Evolutionary conservation across 805 yeast genomes (phyloP).

Genomic region (Yamadazyma philogaea): DNA sequence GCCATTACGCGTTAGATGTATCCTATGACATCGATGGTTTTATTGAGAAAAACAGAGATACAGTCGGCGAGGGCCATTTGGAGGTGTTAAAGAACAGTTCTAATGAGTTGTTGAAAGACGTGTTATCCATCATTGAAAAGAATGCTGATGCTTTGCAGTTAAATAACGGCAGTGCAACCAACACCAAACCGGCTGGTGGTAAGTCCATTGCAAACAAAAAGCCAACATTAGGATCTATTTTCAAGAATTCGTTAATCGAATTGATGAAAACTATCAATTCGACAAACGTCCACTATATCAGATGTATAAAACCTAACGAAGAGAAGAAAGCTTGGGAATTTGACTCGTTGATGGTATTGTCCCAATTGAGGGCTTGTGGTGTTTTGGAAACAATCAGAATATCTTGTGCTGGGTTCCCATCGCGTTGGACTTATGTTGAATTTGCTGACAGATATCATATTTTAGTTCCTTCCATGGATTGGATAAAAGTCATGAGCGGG

Average conservation of each 20-base stretch:
- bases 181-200: constrained; percentile 13
- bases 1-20: constrained; percentile 94
- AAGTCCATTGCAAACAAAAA: constrained; percentile 54
- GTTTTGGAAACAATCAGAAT: constrained; percentile 94
- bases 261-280: constrained; percentile 90
- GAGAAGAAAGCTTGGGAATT: constrained; percentile 94
- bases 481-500: constrained; percentile 57
- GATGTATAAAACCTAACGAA: constrained; percentile 97
- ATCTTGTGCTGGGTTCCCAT: constrained; percentile 97
- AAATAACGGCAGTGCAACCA: constrained; percentile 40
- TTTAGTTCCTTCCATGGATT: constrained; percentile 66
- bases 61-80: constrained; percentile 93
- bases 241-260: constrained; percentile 87
- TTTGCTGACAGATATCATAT: constrained; percentile 88
- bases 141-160: constrained; percentile 45
- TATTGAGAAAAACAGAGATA: constrained; percentile 94
- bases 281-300: constrained; percentile 92
- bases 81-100: constrained; percentile 73
- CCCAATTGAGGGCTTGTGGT: constrained; percentile 98
- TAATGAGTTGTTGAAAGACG: constrained; percentile 61
- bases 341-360: constrained; percentile 90
- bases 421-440: constrained; percentile 92
- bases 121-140: constrained; percentile 63
- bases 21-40: constrained; percentile 90
- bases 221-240: constrained; percentile 93